These are phyloP conservation scores for Alternaria sp. DNA, from an alignment of 2,329 filamentous ascomycete genomes.

Conservation along the genomic window DNA sequence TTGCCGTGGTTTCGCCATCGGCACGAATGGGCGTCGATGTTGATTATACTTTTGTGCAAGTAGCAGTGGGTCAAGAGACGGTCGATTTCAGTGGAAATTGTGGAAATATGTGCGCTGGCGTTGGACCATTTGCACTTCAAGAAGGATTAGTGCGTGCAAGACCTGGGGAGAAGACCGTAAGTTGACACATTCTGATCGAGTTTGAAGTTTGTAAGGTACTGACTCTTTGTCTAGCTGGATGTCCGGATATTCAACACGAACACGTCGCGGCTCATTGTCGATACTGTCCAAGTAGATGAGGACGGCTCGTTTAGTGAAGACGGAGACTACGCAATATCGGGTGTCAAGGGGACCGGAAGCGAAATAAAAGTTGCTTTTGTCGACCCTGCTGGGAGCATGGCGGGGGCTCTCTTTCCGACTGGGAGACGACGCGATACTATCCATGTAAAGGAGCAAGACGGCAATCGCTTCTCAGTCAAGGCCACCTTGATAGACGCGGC, in stretches of 20 bases:
- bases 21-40: conserved; percentile 60
- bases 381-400: no score
- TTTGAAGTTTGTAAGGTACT: no score
- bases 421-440: no score
- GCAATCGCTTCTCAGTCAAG: conserved; percentile 48
- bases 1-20: conserved; percentile 68
- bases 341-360: no score
- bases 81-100: conserved; percentile 76
- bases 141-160: conserved; percentile 55
- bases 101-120: conserved; percentile 73
- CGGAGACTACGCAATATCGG: no score
- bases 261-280: no score
- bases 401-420: no score
- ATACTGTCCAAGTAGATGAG: no score
- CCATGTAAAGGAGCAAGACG: conserved; percentile 13
- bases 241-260: no score
- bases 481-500: conserved; percentile 68
- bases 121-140: conserved; percentile 71
- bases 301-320: no score
- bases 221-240: no score
- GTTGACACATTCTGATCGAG: conserved; percentile 8
- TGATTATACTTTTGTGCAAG: conserved; percentile 74
- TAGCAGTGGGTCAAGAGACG: conserved; percentile 68
- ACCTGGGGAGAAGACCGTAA: conserved; percentile 34
- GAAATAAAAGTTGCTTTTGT: no score